These are phyloP conservation scores for Phytophthora vignae DNA, from an alignment of 352 stramenopile species.

Conservation along the genomic window DNA sequence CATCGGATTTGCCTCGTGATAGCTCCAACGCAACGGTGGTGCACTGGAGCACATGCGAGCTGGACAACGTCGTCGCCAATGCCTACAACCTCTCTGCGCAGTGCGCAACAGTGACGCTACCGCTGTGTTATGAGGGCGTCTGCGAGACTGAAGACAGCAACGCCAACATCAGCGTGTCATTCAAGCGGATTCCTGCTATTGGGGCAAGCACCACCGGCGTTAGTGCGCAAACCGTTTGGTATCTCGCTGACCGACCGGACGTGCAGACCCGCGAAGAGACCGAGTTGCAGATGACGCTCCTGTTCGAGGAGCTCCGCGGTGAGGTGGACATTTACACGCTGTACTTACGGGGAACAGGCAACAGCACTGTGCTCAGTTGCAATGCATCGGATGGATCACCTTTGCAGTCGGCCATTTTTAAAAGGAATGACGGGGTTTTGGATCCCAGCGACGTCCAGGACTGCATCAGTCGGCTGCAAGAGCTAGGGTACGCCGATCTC, in stretches of 20 bases:
- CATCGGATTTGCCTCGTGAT: slow-evolving; percentile 14
- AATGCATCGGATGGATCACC: slow-evolving; percentile 28
- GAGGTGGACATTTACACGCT: slow-evolving; percentile 64
- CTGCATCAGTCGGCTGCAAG: slow-evolving; percentile 22
- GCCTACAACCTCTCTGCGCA: slow-evolving; percentile 41
- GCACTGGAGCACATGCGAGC: slow-evolving; percentile 43
- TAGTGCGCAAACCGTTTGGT: slow-evolving; percentile 43
- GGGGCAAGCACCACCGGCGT: slow-evolving; percentile 14
- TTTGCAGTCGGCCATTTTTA: slow-evolving; percentile 37
- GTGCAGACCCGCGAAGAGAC: slow-evolving; percentile 28
- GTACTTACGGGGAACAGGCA: slow-evolving; percentile 58
- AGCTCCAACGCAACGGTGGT: slow-evolving; percentile 14
- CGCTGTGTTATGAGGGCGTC: slow-evolving; percentile 56
- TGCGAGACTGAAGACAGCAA: slow-evolving; percentile 45
- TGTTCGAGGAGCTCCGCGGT: slow-evolving; percentile 55
- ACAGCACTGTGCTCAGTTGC: slow-evolving; percentile 55
- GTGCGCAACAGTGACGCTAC: slow-evolving; percentile 48
- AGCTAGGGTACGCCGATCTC: slow-evolving; percentile 35
- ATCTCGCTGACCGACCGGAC: slow-evolving; percentile 51
- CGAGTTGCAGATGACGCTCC: slow-evolving; percentile 58
- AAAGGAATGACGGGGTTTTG: slow-evolving; percentile 28
- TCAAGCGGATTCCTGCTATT: slow-evolving; percentile 61
- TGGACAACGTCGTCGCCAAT: slow-evolving; percentile 37
- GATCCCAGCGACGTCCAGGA: slow-evolving; percentile 18
- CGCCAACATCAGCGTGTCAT: slow-evolving; percentile 57